A percentile compares a stretch with the other conserved stretches of the same genome.
phyloP scores from a whole-genome alignment of 1,284 basidiomycete genomes.

The Waitea zeae region DNA sequence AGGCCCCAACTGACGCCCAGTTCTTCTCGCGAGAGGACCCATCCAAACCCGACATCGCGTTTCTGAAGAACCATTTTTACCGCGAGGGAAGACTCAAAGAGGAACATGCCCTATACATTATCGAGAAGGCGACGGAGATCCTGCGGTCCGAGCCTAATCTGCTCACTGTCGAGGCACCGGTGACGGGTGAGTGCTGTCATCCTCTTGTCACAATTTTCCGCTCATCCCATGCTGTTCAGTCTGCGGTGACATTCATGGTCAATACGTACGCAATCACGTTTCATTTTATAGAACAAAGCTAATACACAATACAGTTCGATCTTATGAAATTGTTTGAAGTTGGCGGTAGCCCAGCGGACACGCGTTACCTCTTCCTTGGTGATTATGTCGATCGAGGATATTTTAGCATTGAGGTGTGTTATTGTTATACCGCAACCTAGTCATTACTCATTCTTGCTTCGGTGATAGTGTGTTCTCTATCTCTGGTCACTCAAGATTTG shows the following conservation, averaged over 20 bases:
- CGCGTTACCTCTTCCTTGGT: constrained; percentile 84
- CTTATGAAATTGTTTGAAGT: constrained; percentile 94
- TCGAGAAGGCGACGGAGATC: constrained; percentile 65
- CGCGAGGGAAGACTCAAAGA: constrained; percentile 86
- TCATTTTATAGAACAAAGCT: constrained; percentile 2
- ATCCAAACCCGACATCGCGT: constrained; percentile 88
- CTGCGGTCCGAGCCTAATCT: constrained; percentile 71
- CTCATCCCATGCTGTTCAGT: constrained; percentile 24
- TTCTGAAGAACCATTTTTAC: constrained; percentile 98
- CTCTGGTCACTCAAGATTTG: constrained; percentile 83
- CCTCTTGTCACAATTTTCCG: too few relatives aligned
- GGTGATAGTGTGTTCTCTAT: constrained; percentile 70
- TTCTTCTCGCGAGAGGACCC: constrained; percentile 79
- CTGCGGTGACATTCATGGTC: constrained; percentile 86
- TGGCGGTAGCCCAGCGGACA: constrained; percentile 85
- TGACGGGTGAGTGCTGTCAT: constrained; percentile 53
- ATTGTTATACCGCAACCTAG: constrained; percentile 1
- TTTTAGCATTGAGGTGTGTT: constrained; percentile 70
- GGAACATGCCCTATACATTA: constrained; percentile 79
- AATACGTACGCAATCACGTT: constrained; percentile 58
- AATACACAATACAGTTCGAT: constrained; percentile 46
- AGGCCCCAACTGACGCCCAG: constrained; percentile 80
- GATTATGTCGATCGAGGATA: constrained; percentile 94
- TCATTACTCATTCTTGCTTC: constrained; percentile 9
- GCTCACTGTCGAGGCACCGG: constrained; percentile 83